These are phyloP conservation scores for Gossypium gossypioides DNA, from an alignment of 441 rosid species.

Conservation along the genomic window DNA sequence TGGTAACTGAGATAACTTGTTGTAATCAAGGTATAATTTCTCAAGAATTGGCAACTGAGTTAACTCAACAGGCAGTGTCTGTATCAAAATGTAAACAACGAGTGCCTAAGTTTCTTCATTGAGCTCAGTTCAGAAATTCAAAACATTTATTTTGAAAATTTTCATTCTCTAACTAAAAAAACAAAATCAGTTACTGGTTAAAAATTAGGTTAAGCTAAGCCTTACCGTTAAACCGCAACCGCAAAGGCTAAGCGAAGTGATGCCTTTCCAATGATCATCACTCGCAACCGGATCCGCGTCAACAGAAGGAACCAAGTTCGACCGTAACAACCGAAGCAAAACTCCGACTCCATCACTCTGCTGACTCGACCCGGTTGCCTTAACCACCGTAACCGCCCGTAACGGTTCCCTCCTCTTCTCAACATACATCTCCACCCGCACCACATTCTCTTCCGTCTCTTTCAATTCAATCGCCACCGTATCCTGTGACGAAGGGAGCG, in stretches of 20 bases:
- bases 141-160: not conserved
- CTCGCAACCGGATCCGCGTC: conserved; percentile 23
- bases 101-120: not conserved
- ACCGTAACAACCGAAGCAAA: conserved; percentile 52
- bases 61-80: conserved; percentile 78
- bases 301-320: conserved; percentile 35
- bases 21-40: conserved; percentile 76
- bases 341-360: conserved; percentile 75
- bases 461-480: conserved; percentile 51
- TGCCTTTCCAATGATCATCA: conserved; percentile 74
- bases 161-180: no score
- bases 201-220: not conserved
- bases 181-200: not conserved
- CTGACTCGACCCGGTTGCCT: conserved; percentile 67
- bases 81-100: conserved; percentile 13
- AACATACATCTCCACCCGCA: conserved; percentile 60
- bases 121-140: not conserved
- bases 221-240: conserved; percentile 58
- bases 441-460: conserved; percentile 26
- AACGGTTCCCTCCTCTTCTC: conserved; percentile 68
- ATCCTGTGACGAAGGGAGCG: conserved; percentile 77
- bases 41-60: conserved; percentile 67
- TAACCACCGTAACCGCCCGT: conserved; percentile 53
- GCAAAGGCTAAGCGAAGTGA: conserved; percentile 57
- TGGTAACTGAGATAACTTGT: conserved; percentile 65